A percentile compares a stretch with the other conserved stretches of the same genome.
Conservation (phyloP, 345 rosid genomes). For the Trapa bicornis region DNA sequence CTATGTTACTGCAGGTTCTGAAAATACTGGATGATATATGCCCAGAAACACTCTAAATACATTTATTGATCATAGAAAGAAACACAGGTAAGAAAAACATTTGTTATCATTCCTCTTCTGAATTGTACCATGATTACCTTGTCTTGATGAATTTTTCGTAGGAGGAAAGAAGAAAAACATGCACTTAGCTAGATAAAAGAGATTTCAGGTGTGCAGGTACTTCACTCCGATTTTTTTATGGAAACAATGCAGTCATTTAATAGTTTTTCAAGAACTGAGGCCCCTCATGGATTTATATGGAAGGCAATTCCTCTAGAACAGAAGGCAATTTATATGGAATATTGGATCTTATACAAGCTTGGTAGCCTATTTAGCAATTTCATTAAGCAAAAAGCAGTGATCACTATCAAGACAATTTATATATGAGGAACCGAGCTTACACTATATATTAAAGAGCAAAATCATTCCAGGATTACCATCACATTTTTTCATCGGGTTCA, state of each 20-base stretch:
- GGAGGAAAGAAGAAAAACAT: constrained; percentile 1
- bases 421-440: neutral
- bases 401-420: neutral
- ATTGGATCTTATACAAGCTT: neutral
- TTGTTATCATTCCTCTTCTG: too few relatives aligned
- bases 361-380: neutral
- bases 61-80: constrained; percentile 1
- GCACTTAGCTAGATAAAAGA: neutral
- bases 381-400: neutral
- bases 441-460: neutral
- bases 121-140: too few relatives aligned
- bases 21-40: constrained; percentile 25
- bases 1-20: constrained; percentile 17
- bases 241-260: neutral
- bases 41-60: constrained; percentile 1
- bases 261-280: too few relatives aligned
- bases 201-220: neutral
- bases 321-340: too few relatives aligned
- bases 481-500: neutral
- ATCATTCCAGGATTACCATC: neutral
- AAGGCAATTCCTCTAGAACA: neutral
- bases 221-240: neutral
- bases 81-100: neutral
- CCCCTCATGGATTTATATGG: neutral
- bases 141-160: neutral